Percentiles rank a stretch among this genome's conserved stretches.
Conservation (phyloP, 805 yeast genomes). For the Lipomyces yamadae region DNA sequence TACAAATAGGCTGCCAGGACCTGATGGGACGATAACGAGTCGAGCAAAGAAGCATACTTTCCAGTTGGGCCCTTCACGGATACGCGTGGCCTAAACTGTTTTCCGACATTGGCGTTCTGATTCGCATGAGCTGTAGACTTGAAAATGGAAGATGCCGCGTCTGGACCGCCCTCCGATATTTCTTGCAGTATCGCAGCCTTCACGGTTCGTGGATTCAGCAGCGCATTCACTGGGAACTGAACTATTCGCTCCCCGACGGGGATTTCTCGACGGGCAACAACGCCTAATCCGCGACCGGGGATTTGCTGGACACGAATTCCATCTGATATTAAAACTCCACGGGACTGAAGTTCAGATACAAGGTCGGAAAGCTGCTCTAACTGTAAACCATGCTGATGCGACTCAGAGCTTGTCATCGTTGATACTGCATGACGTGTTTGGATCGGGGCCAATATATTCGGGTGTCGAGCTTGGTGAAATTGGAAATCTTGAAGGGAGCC, state of each 20-base stretch:
- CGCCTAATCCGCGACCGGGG: slow-evolving; percentile 64
- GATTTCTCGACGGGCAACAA: slow-evolving; percentile 53
- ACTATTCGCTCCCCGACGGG: slow-evolving; percentile 53
- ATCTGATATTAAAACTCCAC: slow-evolving; percentile 37
- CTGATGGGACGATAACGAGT: slow-evolving; percentile 39
- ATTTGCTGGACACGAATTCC: slow-evolving; percentile 49
- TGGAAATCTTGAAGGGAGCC: not conserved
- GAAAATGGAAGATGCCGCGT: not conserved
- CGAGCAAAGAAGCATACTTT: slow-evolving; percentile 4
- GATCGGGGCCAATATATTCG: not conserved
- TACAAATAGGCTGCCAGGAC: slow-evolving; percentile 38
- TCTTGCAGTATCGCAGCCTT: slow-evolving; percentile 8
- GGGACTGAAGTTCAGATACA: slow-evolving; percentile 4
- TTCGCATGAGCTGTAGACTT: not conserved
- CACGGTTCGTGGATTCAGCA: slow-evolving; percentile 53
- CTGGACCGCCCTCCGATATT: not conserved
- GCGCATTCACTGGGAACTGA: slow-evolving; percentile 60
- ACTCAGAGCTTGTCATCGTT: not conserved
- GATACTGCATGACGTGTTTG: not conserved
- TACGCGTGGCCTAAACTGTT: not conserved
- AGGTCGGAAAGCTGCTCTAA: slow-evolving; percentile 6
- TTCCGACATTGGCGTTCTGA: not conserved
- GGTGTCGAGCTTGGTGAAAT: not conserved
- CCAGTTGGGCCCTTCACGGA: not conserved
- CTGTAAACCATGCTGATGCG: not conserved